Conservation (phyloP, 805 yeast genomes). For the Wickerhamomyces queroliae region DNA sequence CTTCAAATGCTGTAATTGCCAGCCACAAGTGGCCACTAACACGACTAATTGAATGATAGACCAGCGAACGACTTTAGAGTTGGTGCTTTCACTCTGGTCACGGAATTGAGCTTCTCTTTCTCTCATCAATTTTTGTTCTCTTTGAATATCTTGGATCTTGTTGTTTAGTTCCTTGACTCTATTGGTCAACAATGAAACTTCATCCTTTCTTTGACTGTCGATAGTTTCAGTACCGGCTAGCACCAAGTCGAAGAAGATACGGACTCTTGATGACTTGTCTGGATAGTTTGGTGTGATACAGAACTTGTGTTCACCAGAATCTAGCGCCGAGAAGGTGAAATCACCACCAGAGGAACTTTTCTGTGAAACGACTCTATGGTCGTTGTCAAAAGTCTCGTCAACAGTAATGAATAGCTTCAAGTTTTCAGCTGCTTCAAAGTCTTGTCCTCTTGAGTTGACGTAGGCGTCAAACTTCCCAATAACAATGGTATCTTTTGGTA, state of each 20-base stretch:
- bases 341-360: conserved; percentile 54
- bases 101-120: conserved; percentile 71
- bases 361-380: conserved; percentile 73
- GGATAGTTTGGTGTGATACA: conserved; percentile 58
- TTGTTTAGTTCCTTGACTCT: conserved; percentile 51
- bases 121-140: conserved; percentile 60
- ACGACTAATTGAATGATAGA: conserved; percentile 66
- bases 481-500: conserved; percentile 72
- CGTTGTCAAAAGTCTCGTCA: conserved; percentile 78
- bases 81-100: conserved; percentile 71
- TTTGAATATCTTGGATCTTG: conserved; percentile 50
- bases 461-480: conserved; percentile 72
- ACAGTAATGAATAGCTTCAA: conserved; percentile 64
- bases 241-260: conserved; percentile 70
- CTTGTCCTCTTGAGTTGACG: conserved; percentile 42
- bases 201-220: conserved; percentile 56
- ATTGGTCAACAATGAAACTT: conserved; percentile 45
- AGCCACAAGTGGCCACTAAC: conserved; percentile 60
- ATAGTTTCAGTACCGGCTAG: conserved; percentile 59
- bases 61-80: conserved; percentile 69
- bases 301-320: conserved; percentile 78
- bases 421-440: conserved; percentile 47
- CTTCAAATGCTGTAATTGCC: conserved; percentile 75
- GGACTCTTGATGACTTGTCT: conserved; percentile 41
- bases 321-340: conserved; percentile 77